Evolutionary conservation across 441 rosid genomes (phyloP).

Genomic region (Manihot esculenta): DNA sequence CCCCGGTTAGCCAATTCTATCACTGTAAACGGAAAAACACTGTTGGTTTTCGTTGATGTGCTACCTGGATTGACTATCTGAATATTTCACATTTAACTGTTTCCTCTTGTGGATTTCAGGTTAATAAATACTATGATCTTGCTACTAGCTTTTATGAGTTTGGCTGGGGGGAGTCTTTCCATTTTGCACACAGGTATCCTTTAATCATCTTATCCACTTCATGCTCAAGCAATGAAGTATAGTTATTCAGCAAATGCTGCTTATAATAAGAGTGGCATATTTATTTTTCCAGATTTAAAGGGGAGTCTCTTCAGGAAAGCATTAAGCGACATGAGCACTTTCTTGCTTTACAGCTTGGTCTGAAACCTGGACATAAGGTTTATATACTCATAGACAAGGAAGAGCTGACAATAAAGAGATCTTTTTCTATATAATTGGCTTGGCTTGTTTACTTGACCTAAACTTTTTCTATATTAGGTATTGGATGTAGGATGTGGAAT

Average conservation of each 20-base stretch:
- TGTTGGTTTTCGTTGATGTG: constrained; percentile 9
- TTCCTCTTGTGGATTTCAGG: constrained; percentile 44
- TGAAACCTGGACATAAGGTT: constrained; percentile 92
- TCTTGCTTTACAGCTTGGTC: constrained; percentile 82
- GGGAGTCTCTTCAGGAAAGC: constrained; percentile 90
- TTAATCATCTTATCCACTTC: constrained; percentile 19
- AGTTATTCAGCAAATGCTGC: constrained; percentile 12
- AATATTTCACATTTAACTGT: neutral
- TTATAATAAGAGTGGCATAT: constrained; percentile 12
- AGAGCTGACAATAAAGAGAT: constrained; percentile 4
- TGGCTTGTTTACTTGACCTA: constrained; percentile 18
- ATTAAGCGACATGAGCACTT: constrained; percentile 95
- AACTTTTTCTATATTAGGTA: constrained; percentile 47
- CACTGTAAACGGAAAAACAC: neutral
- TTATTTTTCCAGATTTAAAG: constrained; percentile 59
- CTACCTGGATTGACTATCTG: neutral
- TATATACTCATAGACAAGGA: constrained; percentile 11
- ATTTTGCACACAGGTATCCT: constrained; percentile 80
- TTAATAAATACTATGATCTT: constrained; percentile 92
- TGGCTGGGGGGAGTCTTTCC: constrained; percentile 98
- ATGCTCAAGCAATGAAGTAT: neutral
- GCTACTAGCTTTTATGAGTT: constrained; percentile 94
- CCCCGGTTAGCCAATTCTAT: neutral
- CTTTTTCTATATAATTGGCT: constrained; percentile 1
- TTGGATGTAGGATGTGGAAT: constrained; percentile 98